Conservation (phyloP, 352 stramenopile genomes). For the Globisporangium splendens region DNA sequence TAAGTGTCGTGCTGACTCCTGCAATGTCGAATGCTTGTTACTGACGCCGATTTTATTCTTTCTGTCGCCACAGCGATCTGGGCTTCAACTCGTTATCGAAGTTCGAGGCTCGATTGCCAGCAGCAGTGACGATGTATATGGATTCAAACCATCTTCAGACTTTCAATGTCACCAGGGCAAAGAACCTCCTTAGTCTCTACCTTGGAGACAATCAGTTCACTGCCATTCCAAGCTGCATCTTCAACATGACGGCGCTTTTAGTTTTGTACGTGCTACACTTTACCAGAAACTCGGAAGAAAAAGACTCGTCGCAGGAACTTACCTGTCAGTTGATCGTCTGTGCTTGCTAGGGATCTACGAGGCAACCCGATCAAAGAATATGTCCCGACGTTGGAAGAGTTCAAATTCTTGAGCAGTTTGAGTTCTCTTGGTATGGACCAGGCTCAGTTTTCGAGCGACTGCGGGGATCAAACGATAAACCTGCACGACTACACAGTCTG, state of each 20-base stretch:
- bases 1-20: neutral
- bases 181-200: slow-evolving; percentile 3
- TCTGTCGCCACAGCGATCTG: neutral
- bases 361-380: slow-evolving; percentile 11
- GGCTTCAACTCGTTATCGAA: neutral
- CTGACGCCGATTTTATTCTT: neutral
- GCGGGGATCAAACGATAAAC: neutral
- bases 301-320: too few species aligned
- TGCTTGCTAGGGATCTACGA: slow-evolving; percentile 1
- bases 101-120: slow-evolving; percentile 1
- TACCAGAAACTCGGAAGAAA: too few species aligned
- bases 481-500: slow-evolving; percentile 3
- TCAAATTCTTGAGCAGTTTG: slow-evolving; percentile 7
- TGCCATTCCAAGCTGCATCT: slow-evolving; percentile 2
- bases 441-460: slow-evolving; percentile 2
- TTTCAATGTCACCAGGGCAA: neutral
- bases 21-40: too few species aligned
- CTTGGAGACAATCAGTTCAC: slow-evolving; percentile 1
- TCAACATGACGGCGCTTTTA: slow-evolving; percentile 3
- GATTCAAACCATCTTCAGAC: slow-evolving; percentile 1
- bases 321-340: neutral
- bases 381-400: slow-evolving; percentile 6
- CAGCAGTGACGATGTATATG: neutral
- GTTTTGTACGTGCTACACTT: neutral
- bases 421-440: slow-evolving; percentile 4